Evolutionary conservation across 768 basidiomycete species (phyloP).

Genomic region (Pulveroboletus sp.): DNA sequence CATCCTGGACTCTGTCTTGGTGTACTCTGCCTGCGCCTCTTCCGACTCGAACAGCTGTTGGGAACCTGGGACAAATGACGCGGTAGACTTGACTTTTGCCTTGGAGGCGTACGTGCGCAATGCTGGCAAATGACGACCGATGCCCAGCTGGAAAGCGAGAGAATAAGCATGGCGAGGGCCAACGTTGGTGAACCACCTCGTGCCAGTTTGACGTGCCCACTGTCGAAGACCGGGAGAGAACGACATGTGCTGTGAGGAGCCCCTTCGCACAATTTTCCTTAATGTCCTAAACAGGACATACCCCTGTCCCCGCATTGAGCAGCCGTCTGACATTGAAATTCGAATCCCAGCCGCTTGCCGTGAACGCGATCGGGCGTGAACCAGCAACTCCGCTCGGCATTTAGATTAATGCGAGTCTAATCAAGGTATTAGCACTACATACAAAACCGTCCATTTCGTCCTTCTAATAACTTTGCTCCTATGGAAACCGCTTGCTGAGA

Average conservation of each 20-base stretch:
- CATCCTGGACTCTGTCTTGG: slow-evolving; percentile 64
- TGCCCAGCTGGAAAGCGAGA: neutral
- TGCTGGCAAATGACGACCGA: neutral
- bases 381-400: too few species aligned
- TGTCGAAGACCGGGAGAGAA: slow-evolving; percentile 5
- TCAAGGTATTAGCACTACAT: neutral
- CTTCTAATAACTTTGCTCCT: slow-evolving; percentile 5
- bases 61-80: slow-evolving; percentile 62
- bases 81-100: slow-evolving; percentile 43
- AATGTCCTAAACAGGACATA: neutral
- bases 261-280: neutral
- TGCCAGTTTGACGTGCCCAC: neutral
- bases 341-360: too few species aligned
- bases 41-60: slow-evolving; percentile 53
- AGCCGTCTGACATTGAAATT: too few species aligned
- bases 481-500: slow-evolving; percentile 50
- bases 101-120: slow-evolving; percentile 28
- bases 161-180: neutral
- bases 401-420: too few species aligned
- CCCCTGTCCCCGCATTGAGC: slow-evolving; percentile 2
- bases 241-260: slow-evolving; percentile 3
- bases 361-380: too few species aligned
- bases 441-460: neutral
- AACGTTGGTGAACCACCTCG: neutral
- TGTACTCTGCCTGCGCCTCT: slow-evolving; percentile 53